Evolutionary conservation across 352 stramenopile genomes (phyloP), one percentile per base, ranked within the genome.

Genomic region (Peronosclerospora sorghi): DNA sequence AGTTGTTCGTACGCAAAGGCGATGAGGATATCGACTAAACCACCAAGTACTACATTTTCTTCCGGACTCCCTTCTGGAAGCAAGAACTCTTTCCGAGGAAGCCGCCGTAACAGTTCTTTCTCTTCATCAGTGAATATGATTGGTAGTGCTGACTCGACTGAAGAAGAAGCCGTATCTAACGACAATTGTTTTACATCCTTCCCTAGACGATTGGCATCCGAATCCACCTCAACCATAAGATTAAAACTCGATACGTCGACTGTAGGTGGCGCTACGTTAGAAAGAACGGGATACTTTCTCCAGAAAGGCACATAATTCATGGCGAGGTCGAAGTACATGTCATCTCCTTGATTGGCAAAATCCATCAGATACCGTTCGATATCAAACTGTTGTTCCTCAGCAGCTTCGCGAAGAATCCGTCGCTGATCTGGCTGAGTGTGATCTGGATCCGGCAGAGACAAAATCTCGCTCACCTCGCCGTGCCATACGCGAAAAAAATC

Each of bases 1-100:
- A 97, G 62, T 35, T 97, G 76, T 45, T 99, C 95, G 62, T 98
- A 99, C 4, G 67, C 77, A 54, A 96, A 98, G 3, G 88, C 87
- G 28, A 97, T 90, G 19, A 98, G 66, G 37, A 99, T 82, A 54
- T 98, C 94, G 1, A 90, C 60, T 5, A 98, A 68, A 15, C 82
- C 86, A 32, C 85, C 70, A 9, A 96, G 54, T n/a, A 91, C 40
- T 19, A 71, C 7, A 0, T 53, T 61, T 36, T 87, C 69, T 17
- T 92, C 71, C 4, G 57, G 42, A 34, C 78, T 87, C 0, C 45
- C 62, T 17, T 60, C 48, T 9, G 55, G 34, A 30, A 94, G 63
- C 17, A 95, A 56, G 51, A 83, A 93, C 43, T 94, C 84, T 37
- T 87, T 86, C 38, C 78, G 65, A 2, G 74, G 74, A 14, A 95